phyloP scores from a whole-genome alignment of 2,329 filamentous ascomycete genomes.

The Hymenoscyphus albidus region DNA sequence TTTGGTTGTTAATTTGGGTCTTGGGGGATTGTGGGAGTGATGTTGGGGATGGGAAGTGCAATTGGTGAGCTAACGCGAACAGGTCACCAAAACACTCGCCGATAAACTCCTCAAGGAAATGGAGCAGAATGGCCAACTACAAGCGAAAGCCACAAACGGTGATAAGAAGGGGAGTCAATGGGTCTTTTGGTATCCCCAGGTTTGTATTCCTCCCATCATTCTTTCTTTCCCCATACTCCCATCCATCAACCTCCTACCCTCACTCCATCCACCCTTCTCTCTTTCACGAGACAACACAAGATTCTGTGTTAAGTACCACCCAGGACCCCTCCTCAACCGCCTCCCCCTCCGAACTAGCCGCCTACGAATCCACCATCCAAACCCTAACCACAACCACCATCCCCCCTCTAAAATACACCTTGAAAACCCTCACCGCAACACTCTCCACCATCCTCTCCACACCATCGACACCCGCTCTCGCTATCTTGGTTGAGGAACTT shows the following conservation, averaged over 20 bases:
- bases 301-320: too few species aligned
- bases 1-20: not conserved
- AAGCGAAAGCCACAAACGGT: slow-evolving; percentile 41
- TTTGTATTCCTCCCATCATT: slow-evolving; percentile 13
- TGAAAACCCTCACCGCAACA: slow-evolving; percentile 44
- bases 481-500: slow-evolving; percentile 40
- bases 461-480: slow-evolving; percentile 49
- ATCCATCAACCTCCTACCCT: not conserved
- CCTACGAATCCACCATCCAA: slow-evolving; percentile 46
- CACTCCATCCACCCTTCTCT: not conserved
- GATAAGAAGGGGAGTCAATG: slow-evolving; percentile 33
- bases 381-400: slow-evolving; percentile 43
- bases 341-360: slow-evolving; percentile 45
- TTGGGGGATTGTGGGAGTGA: too few species aligned
- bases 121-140: slow-evolving; percentile 56
- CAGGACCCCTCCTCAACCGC: slow-evolving; percentile 48
- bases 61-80: slow-evolving; percentile 15
- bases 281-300: not conserved
- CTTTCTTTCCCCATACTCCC: not conserved
- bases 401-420: slow-evolving; percentile 44
- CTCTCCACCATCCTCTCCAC: slow-evolving; percentile 40
- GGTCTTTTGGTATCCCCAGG: slow-evolving; percentile 36
- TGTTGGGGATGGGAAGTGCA: too few species aligned
- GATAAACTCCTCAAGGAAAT: slow-evolving; percentile 60
- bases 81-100: slow-evolving; percentile 45